phyloP scores from a whole-genome alignment of 257 asterid species.

The Striga asiatica region DNA sequence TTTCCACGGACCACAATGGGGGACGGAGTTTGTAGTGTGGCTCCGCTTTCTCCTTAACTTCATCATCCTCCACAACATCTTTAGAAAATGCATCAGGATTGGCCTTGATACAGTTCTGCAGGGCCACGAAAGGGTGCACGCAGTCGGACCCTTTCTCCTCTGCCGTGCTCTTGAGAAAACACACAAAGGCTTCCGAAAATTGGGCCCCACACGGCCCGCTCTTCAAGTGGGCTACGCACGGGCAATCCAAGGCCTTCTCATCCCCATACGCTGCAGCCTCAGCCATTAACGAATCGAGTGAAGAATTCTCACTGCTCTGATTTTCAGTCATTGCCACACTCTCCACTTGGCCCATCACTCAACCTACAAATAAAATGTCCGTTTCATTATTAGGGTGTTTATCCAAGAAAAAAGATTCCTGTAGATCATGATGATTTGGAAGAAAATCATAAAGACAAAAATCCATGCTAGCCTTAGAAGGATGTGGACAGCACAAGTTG shows the following conservation, averaged over 20 bases:
- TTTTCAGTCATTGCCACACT: too few species aligned
- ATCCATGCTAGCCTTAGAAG: too few species aligned
- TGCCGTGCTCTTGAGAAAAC: constrained; percentile 85
- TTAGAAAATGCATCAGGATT: constrained; percentile 77
- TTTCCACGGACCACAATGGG: constrained; percentile 62
- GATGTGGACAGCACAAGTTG: too few species aligned
- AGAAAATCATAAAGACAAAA: too few species aligned
- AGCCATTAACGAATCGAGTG: constrained; percentile 57
- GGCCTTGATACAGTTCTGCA: constrained; percentile 71
- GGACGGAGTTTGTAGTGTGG: constrained; percentile 36
- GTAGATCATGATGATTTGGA: too few species aligned
- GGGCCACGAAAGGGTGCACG: constrained; percentile 69
- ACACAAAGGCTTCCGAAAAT: constrained; percentile 78
- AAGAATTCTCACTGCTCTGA: too few species aligned
- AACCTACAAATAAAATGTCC: too few species aligned
- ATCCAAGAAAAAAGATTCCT: too few species aligned
- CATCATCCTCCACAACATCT: constrained; percentile 52
- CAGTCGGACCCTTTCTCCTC: constrained; percentile 84
- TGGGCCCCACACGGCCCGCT: constrained; percentile 72
- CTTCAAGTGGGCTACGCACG: constrained; percentile 68
- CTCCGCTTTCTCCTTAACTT: constrained; percentile 36
- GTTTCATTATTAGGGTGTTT: too few species aligned
- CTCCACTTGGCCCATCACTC: too few species aligned
- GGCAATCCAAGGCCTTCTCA: constrained; percentile 79
- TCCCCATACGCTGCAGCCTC: constrained; percentile 69